Evolutionary conservation across 345 rosid species (phyloP).

Genomic region (Pseudoturritis turrita): DNA sequence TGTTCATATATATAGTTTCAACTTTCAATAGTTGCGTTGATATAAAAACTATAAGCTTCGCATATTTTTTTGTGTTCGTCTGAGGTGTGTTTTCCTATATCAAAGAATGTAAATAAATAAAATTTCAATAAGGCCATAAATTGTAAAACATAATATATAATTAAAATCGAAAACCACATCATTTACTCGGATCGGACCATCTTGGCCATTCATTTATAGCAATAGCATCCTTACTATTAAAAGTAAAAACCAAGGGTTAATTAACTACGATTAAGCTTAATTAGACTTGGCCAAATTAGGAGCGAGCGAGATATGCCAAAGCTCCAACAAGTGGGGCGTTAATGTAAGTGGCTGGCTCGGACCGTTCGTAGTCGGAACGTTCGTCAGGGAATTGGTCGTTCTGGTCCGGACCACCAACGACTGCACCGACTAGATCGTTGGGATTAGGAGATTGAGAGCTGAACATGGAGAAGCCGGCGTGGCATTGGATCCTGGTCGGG

Average conservation of each 20-base stretch:
- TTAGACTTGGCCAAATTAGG: conserved; percentile 56
- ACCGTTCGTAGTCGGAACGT: conserved; percentile 67
- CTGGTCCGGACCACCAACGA: conserved; percentile 84
- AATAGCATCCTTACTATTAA: neutral
- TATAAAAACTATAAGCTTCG: too few relatives aligned
- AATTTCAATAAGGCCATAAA: too few relatives aligned
- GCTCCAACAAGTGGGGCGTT: conserved; percentile 94
- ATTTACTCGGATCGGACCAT: neutral
- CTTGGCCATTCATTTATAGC: neutral
- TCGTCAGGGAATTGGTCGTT: conserved; percentile 68
- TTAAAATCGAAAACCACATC: neutral
- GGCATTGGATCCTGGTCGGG: conserved; percentile 69
- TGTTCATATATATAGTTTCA: too few relatives aligned
- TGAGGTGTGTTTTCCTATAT: too few relatives aligned
- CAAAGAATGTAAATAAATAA: too few relatives aligned
- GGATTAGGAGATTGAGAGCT: conserved; percentile 64
- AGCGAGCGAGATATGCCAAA: conserved; percentile 68
- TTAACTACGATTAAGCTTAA: neutral
- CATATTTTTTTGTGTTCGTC: too few relatives aligned
- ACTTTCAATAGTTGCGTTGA: too few relatives aligned
- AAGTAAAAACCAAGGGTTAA: neutral
- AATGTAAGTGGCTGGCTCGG: conserved; percentile 89
- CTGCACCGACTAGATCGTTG: conserved; percentile 71
- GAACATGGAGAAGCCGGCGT: conserved; percentile 61
- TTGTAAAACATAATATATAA: neutral